Evolutionary conservation across 1,284 basidiomycete genomes (phyloP), one percentile per base, ranked within the genome.

Genomic region (Moesziomyces aphidis): DNA sequence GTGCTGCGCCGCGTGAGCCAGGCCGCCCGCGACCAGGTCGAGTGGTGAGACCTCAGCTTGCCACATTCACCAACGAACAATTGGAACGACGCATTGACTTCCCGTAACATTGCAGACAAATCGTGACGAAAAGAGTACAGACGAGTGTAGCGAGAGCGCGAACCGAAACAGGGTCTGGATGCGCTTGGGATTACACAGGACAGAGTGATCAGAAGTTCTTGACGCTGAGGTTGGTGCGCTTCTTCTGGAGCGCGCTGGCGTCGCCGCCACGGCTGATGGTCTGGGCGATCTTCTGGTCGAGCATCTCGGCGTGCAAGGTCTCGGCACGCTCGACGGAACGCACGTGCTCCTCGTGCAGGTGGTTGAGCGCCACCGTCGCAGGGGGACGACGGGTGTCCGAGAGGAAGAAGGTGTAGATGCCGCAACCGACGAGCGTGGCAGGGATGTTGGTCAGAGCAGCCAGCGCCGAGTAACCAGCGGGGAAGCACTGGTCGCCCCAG

Each of bases 381-480:
- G 76, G 64, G 15, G 78, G 78, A 10, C 78, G 56, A 10, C 78
- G 58, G 13, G 74, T 78, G 69, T 80, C 77, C 26, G 54, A 57
- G 46, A 80, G 65, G 67, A 80, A 69, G 74, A 78, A 80, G 24
- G 78, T 80, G 74, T 80, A 79, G 55, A 80, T 72, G 10, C 49
- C 64, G 44, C 57, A 55, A 10, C 71, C 78, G 26, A 78, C 26
- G n/a, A 80, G 26, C 0, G 78, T 78, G 4, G 74, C 77, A 0
- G 73, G 73, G 50, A 80, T 75, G 65, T 79, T 79, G 55, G 77
- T 80, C 6, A 80, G 53, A 13, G 78, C 78, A 7, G 78, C 63
- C 22, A 80, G 43, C 10, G 77, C 78, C 8, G 73, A 64, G 63
- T 80, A 80, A 9, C 48, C 54, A 7, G 74, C 7, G 1, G 78